phyloP scores from a whole-genome alignment of 2,329 filamentous ascomycete genomes.

The Pseudocercospora musae region DNA sequence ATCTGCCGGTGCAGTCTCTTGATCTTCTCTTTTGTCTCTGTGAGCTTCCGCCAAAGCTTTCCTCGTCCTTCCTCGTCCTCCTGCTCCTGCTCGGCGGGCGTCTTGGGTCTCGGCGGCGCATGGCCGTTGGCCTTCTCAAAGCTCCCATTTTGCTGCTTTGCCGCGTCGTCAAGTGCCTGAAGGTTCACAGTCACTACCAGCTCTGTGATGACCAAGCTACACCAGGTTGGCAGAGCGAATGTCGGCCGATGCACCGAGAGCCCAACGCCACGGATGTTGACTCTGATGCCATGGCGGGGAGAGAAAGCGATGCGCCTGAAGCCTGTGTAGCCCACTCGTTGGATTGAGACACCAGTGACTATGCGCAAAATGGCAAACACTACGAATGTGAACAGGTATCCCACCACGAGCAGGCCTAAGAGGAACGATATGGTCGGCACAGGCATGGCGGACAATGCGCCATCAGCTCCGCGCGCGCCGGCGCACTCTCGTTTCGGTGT shows the following conservation, averaged over 20 bases:
- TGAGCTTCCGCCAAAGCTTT: constrained; percentile 79
- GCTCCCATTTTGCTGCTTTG: constrained; percentile 14
- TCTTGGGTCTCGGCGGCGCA: constrained; percentile 8
- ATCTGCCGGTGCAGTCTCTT: constrained; percentile 84
- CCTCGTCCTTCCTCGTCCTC: constrained; percentile 43
- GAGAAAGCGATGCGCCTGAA: constrained; percentile 87
- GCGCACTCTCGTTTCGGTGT: constrained; percentile 1
- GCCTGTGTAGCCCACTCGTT: constrained; percentile 89
- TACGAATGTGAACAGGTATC: constrained; percentile 89
- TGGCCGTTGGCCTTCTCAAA: constrained; percentile 19
- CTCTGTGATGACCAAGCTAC: constrained; percentile 85
- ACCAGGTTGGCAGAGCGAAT: constrained; percentile 94
- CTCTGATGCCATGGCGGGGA: constrained; percentile 79
- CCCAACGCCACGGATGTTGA: constrained; percentile 86
- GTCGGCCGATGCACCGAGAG: constrained; percentile 88
- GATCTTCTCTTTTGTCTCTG: constrained; percentile 74
- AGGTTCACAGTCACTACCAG: constrained; percentile 80
- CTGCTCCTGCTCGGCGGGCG: constrained; percentile 13
- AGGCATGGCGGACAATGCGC: constrained; percentile 38
- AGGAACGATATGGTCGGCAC: constrained; percentile 63
- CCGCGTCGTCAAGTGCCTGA: constrained; percentile 52
- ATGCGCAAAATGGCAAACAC: constrained; percentile 90
- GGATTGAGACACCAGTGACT: constrained; percentile 89
- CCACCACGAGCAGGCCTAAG: constrained; percentile 76
- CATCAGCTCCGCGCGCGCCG: constrained; percentile 22